phyloP scores from a whole-genome alignment of 2,329 filamentous ascomycete genomes.

The Chaetomiaceae sp. region DNA sequence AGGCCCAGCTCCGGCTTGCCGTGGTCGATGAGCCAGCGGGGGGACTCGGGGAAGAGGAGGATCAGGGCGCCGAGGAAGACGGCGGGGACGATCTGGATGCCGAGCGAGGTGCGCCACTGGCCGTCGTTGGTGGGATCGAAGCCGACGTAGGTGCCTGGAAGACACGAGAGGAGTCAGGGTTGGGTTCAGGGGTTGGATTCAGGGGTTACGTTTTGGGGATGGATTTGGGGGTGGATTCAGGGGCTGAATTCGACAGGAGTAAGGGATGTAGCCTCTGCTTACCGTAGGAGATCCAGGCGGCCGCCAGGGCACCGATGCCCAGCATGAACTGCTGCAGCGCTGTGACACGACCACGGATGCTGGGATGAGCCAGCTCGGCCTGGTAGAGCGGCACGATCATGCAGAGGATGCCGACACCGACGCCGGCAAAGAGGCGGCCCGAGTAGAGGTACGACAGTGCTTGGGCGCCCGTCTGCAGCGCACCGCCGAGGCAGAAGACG shows the following conservation, averaged over 20 bases:
- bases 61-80: slow-evolving; percentile 62
- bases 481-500: slow-evolving; percentile 68
- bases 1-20: slow-evolving; percentile 57
- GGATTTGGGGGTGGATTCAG: not conserved
- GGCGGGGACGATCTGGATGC: slow-evolving; percentile 61
- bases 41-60: slow-evolving; percentile 64
- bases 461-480: slow-evolving; percentile 65
- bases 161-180: not conserved
- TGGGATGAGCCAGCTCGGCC: slow-evolving; percentile 73
- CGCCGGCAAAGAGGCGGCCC: slow-evolving; percentile 64
- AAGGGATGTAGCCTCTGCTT: slow-evolving; percentile 10
- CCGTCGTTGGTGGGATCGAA: slow-evolving; percentile 29
- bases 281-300: slow-evolving; percentile 70
- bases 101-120: slow-evolving; percentile 46
- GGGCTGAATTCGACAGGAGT: too few species aligned
- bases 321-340: slow-evolving; percentile 80
- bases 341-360: slow-evolving; percentile 71
- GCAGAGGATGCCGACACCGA: slow-evolving; percentile 48
- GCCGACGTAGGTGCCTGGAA: slow-evolving; percentile 24
- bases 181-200: too few species aligned
- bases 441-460: slow-evolving; percentile 59
- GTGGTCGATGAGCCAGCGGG: slow-evolving; percentile 72
- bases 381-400: slow-evolving; percentile 62
- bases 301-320: slow-evolving; percentile 67
- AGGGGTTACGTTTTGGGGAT: not conserved